Percentiles rank a stretch among this genome's conserved stretches.
Conservation (phyloP, 208 protist species). For the Porcisia deanei region DNA sequence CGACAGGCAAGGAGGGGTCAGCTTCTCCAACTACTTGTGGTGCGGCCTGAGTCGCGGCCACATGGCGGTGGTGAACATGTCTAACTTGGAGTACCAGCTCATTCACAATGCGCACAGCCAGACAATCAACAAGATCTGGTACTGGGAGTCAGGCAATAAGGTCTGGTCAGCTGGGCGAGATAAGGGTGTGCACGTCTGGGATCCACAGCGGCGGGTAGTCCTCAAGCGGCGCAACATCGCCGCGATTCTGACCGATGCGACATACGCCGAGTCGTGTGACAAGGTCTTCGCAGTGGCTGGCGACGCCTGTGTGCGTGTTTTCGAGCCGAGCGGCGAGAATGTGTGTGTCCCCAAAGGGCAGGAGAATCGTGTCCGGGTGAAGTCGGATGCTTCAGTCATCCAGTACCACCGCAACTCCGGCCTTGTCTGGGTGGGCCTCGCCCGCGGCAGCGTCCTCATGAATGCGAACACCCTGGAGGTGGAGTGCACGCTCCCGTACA, state of each 20-base stretch:
- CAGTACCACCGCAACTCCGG: conserved; percentile 61
- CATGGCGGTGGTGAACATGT: conserved; percentile 76
- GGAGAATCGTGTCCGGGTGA: conserved; percentile 71
- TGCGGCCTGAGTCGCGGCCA: conserved; percentile 75
- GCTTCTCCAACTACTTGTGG: conserved; percentile 54
- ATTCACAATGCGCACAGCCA: conserved; percentile 74
- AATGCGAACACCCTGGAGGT: conserved; percentile 60
- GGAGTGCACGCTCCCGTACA: conserved; percentile 39
- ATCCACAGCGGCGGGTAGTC: conserved; percentile 74
- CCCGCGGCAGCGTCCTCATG: conserved; percentile 57
- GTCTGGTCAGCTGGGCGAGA: conserved; percentile 88
- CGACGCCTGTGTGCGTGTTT: conserved; percentile 82
- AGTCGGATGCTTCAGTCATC: conserved; percentile 66
- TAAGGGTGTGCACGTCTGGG: conserved; percentile 85
- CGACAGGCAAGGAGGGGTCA: conserved; percentile 5
- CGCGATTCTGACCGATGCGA: conserved; percentile 69
- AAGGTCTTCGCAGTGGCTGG: conserved; percentile 83
- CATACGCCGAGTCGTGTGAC: conserved; percentile 52
- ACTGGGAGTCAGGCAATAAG: conserved; percentile 54
- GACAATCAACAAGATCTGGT: conserved; percentile 77
- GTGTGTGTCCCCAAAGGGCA: conserved; percentile 40
- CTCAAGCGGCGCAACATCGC: conserved; percentile 86
- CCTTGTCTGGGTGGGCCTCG: conserved; percentile 70
- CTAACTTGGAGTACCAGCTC: conserved; percentile 37
- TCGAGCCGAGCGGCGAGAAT: conserved; percentile 76